A percentile compares a stretch with the other conserved stretches of the same genome.
phyloP scores from a whole-genome alignment of 257 asterid species.

The Solanum pinnatisectum region DNA sequence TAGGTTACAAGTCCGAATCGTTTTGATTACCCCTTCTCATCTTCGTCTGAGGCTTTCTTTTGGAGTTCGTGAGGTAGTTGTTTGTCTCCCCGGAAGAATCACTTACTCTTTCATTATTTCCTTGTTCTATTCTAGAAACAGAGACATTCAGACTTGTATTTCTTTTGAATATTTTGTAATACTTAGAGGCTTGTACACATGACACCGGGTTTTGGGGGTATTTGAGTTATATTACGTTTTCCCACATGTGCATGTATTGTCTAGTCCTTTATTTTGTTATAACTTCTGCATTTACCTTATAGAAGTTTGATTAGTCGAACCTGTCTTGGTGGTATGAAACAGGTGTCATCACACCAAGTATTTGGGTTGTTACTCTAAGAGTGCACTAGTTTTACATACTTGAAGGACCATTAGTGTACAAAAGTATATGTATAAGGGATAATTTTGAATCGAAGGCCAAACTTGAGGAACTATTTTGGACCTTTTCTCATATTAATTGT shows the following conservation, averaged over 20 bases:
- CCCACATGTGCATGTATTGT: neutral
- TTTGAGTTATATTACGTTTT: neutral
- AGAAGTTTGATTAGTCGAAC: neutral
- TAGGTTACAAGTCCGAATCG: neutral
- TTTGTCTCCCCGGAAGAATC: neutral
- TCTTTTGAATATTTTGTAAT: too few relatives aligned
- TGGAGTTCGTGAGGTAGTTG: neutral
- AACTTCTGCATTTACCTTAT: neutral
- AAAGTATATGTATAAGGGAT: neutral
- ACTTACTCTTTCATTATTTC: neutral
- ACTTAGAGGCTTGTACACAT: neutral
- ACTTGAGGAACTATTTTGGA: neutral
- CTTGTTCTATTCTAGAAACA: neutral
- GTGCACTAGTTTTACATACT: neutral
- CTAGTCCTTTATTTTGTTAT: neutral
- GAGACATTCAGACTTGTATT: neutral
- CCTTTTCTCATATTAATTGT: neutral
- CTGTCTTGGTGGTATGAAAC: neutral
- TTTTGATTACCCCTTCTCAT: neutral
- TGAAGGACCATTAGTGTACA: neutral
- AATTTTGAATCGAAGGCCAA: neutral
- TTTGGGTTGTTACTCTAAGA: neutral
- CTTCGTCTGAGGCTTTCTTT: neutral
- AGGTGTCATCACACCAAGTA: neutral
- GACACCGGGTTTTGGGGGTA: neutral